Percentiles rank a stretch among this genome's conserved stretches.
These are phyloP conservation scores for Lachnum nothofagi DNA, from an alignment of 2,329 filamentous ascomycete species.

Conservation along the genomic window DNA sequence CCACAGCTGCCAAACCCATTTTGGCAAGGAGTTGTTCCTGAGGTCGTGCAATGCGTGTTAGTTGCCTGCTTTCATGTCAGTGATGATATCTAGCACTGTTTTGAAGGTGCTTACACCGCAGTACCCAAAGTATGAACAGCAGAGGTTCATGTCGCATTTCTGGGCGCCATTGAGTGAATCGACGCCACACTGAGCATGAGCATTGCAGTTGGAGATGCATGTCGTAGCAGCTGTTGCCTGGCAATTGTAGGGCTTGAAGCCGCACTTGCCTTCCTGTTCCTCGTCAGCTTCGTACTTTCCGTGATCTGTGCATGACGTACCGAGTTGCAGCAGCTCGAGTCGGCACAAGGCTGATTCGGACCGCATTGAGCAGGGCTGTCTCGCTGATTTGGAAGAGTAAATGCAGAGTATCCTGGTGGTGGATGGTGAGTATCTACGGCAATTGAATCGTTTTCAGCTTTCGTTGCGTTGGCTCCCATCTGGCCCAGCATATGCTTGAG, in stretches of 20 bases:
- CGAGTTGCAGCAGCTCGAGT: constrained; percentile 24
- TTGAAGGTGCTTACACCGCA: constrained; percentile 15
- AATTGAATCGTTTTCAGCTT: constrained; percentile 13
- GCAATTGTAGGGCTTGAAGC: constrained; percentile 18
- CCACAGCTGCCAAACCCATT: constrained; percentile 34
- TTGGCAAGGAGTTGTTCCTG: constrained; percentile 28
- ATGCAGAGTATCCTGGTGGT: neutral
- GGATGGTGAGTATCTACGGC: neutral
- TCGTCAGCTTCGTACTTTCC: neutral
- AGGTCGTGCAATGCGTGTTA: neutral
- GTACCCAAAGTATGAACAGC: constrained; percentile 21
- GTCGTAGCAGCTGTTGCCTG: constrained; percentile 8
- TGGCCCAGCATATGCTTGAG: constrained; percentile 17
- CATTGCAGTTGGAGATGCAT: constrained; percentile 25
- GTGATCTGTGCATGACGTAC: constrained; percentile 1
- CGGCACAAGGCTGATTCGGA: constrained; percentile 12
- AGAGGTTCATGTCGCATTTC: constrained; percentile 23
- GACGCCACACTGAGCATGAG: constrained; percentile 33
- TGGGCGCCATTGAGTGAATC: constrained; percentile 24
- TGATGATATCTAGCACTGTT: neutral
- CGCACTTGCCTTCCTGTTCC: constrained; percentile 21
- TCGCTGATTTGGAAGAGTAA: neutral
- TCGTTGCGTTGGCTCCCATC: constrained; percentile 18
- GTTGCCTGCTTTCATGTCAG: neutral
- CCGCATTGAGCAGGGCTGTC: constrained; percentile 12